Evolutionary conservation across 2,329 filamentous ascomycete species (phyloP).

Genomic region (Dactylellina sp.): DNA sequence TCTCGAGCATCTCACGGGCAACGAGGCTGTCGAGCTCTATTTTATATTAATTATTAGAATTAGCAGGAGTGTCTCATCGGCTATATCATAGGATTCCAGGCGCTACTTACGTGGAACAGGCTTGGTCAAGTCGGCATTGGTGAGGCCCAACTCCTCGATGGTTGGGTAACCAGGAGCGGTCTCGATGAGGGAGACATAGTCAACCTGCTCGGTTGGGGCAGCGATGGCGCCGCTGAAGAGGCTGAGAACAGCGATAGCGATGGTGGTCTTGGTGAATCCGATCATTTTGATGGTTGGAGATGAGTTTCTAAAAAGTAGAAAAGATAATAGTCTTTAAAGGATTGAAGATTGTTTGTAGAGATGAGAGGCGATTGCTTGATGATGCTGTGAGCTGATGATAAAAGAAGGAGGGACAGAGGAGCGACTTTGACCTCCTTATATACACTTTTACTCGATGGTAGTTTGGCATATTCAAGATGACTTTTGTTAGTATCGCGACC

Average conservation of each 20-base stretch:
- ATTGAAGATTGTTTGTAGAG: conserved; percentile 4
- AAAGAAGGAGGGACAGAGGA: conserved; percentile 2
- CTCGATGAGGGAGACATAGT: conserved; percentile 36
- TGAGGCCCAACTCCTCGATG: conserved; percentile 38
- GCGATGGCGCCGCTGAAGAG: conserved; percentile 31
- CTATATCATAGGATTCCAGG: no score
- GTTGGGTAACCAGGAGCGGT: conserved; percentile 37
- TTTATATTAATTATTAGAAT: neutral
- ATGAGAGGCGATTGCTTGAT: conserved; percentile 19
- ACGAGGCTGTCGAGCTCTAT: conserved; percentile 15
- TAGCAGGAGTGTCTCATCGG: neutral
- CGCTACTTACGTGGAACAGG: conserved; percentile 36
- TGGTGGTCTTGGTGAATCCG: conserved; percentile 37
- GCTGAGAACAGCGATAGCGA: conserved; percentile 41
- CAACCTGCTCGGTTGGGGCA: conserved; percentile 21
- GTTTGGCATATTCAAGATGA: no score
- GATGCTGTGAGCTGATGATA: conserved; percentile 17
- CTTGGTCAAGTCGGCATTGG: conserved; percentile 42
- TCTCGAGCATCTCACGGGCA: conserved; percentile 24
- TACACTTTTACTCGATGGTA: neutral
- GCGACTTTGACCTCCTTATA: conserved; percentile 15
- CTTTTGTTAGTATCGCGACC: no score
- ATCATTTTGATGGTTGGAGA: conserved; percentile 41
- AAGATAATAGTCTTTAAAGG: conserved; percentile 9
- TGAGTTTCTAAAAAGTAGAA: conserved; percentile 18